These are phyloP conservation scores for Cytospora chrysosperma DNA, from an alignment of 2,329 filamentous ascomycete genomes.

Conservation along the genomic window DNA sequence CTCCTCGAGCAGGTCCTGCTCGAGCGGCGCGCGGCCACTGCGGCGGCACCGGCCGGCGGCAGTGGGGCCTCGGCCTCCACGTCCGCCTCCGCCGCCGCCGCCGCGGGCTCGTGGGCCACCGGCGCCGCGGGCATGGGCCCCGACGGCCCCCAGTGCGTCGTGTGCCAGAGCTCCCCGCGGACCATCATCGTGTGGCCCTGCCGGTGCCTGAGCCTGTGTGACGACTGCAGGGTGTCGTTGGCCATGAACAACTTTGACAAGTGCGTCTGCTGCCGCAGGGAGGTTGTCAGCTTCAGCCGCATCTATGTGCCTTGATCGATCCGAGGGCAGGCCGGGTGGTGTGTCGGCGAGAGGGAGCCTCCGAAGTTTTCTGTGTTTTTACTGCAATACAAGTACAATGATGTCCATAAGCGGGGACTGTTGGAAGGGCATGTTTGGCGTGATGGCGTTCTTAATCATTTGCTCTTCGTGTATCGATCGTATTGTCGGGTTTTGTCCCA, in stretches of 20 bases:
- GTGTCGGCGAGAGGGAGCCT: not conserved
- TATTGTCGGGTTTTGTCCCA: not conserved
- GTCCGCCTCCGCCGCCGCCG: slow-evolving; percentile 20
- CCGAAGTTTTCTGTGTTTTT: not conserved
- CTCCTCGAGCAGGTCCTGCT: slow-evolving; percentile 61
- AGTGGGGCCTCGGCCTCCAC: slow-evolving; percentile 17
- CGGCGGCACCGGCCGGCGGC: slow-evolving; percentile 17
- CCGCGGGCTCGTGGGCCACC: slow-evolving; percentile 57
- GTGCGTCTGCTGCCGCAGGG: slow-evolving; percentile 89
- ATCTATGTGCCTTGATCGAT: slow-evolving; percentile 74
- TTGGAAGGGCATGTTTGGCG: slow-evolving; percentile 14
- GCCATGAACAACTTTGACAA: slow-evolving; percentile 97
- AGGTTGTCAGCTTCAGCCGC: slow-evolving; percentile 85
- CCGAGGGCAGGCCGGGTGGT: not conserved
- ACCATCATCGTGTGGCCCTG: slow-evolving; percentile 97
- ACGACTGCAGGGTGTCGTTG: slow-evolving; percentile 89
- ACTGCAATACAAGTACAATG: not conserved
- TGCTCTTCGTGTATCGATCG: not conserved
- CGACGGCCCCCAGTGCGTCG: slow-evolving; percentile 81
- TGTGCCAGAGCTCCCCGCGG: slow-evolving; percentile 83
- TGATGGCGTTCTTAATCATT: slow-evolving; percentile 4
- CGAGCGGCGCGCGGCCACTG: slow-evolving; percentile 43
- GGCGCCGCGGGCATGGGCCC: slow-evolving; percentile 71
- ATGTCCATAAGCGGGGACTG: slow-evolving; percentile 16
- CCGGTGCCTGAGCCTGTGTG: slow-evolving; percentile 88